Evolutionary conservation across 495 filamentous ascomycete species (phyloP).

Genomic region (Penicillium alfredii): DNA sequence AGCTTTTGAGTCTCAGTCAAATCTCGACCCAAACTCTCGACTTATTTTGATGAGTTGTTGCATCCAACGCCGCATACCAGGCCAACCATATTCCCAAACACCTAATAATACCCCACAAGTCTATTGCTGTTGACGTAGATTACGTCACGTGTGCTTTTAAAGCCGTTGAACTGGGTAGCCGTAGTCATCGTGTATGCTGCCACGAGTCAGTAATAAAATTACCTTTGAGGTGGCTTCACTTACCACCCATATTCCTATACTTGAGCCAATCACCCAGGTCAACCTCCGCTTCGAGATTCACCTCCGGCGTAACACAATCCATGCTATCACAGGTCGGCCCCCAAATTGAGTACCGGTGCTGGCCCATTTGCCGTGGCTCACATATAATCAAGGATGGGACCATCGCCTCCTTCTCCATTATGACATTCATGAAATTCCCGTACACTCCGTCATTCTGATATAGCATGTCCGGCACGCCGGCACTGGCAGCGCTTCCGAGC

Average conservation of each 20-base stretch:
- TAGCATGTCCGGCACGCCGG: slow-evolving; percentile 24
- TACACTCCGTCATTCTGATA: slow-evolving; percentile 35
- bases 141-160: slow-evolving; percentile 11
- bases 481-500: slow-evolving; percentile 5
- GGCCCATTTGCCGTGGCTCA: no score
- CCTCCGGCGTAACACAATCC: slow-evolving; percentile 19
- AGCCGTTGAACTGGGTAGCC: slow-evolving; percentile 29
- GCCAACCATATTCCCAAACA: no score
- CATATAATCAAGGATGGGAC: slow-evolving; percentile 9
- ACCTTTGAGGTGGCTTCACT: no score
- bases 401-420: slow-evolving; percentile 21
- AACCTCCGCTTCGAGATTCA: slow-evolving; percentile 17
- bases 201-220: no score
- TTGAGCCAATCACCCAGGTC: slow-evolving; percentile 31
- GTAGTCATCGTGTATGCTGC: slow-evolving; percentile 24
- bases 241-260: slow-evolving; percentile 32
- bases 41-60: no score
- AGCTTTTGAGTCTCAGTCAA: no score
- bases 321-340: slow-evolving; percentile 34
- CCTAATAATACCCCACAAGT: no score
- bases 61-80: no score
- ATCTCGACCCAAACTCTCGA: no score
- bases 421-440: slow-evolving; percentile 27
- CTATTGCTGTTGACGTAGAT: slow-evolving; percentile 19
- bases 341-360: slow-evolving; percentile 28